These are phyloP conservation scores for Mortierella sp. DNA, from an alignment of 371 early-diverging fungal species.

Conservation along the genomic window DNA sequence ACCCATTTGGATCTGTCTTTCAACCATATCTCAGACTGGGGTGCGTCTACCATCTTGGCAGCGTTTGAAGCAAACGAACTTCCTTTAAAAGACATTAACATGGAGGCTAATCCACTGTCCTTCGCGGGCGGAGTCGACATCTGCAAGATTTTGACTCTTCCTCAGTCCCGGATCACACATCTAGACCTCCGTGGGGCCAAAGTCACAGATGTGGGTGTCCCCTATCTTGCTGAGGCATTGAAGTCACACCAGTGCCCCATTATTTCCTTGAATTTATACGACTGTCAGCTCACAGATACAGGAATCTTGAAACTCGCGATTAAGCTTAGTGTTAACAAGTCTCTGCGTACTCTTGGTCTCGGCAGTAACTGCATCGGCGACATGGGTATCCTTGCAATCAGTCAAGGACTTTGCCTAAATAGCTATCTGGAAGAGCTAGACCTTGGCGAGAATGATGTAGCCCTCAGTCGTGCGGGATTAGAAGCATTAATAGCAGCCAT, in stretches of 20 bases:
- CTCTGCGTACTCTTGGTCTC: constrained; percentile 32
- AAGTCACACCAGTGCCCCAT: constrained; percentile 38
- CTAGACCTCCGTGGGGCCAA: constrained; percentile 51
- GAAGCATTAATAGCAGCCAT: constrained; percentile 41
- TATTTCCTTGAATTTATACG: constrained; percentile 41
- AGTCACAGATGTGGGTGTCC: constrained; percentile 55
- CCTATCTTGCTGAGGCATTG: constrained; percentile 51
- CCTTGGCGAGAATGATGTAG: constrained; percentile 39
- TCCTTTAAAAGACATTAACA: constrained; percentile 29
- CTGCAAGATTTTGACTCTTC: constrained; percentile 49
- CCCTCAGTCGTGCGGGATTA: constrained; percentile 34
- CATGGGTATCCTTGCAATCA: constrained; percentile 35
- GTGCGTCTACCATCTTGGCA: constrained; percentile 42
- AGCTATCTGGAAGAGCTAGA: constrained; percentile 47
- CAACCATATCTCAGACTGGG: constrained; percentile 57
- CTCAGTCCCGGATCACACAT: constrained; percentile 33
- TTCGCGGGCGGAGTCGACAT: constrained; percentile 52
- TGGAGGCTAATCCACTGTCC: constrained; percentile 47
- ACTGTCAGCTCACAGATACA: constrained; percentile 51
- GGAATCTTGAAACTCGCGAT: constrained; percentile 45
- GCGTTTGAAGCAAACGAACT: constrained; percentile 46
- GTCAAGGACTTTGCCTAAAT: constrained; percentile 38
- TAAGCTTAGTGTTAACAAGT: constrained; percentile 48
- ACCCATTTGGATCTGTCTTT: constrained; percentile 43
- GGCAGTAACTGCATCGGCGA: constrained; percentile 50